A percentile compares a stretch with the other conserved stretches of the same genome.
phyloP scores from a whole-genome alignment of 2,329 filamentous ascomycete genomes.

The Paecilomyces formosus region DNA sequence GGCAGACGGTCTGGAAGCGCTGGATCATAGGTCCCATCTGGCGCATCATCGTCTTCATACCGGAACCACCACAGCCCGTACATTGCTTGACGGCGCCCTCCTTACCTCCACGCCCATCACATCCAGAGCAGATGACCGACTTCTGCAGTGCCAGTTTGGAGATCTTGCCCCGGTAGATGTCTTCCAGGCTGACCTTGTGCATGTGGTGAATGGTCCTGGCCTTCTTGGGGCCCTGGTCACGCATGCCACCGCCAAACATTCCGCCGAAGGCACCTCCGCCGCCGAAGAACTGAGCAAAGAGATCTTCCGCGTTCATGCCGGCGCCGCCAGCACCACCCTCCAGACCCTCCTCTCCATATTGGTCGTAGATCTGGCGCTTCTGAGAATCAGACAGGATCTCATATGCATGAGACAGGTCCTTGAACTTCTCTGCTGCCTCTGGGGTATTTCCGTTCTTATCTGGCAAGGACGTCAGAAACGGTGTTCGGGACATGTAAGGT shows the following conservation, averaged over 20 bases:
- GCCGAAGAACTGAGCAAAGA: conserved; percentile 96
- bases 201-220: conserved; percentile 96
- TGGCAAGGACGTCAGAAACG: conserved; percentile 28
- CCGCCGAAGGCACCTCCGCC: conserved; percentile 64
- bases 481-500: neutral
- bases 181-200: conserved; percentile 95
- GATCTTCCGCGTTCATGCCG: conserved; percentile 91
- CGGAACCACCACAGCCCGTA: conserved; percentile 79
- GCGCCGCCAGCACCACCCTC: conserved; percentile 73
- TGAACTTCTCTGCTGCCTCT: conserved; percentile 93
- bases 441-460: conserved; percentile 97
- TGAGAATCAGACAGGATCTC: conserved; percentile 88
- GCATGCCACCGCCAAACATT: conserved; percentile 74
- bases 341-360: conserved; percentile 94
- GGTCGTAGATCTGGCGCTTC: conserved; percentile 88
- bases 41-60: conserved; percentile 99
- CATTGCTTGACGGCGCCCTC: conserved; percentile 96
- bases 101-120: conserved; percentile 90
- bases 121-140: conserved; percentile 93
- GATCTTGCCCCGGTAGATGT: conserved; percentile 96
- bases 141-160: conserved; percentile 97
- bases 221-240: conserved; percentile 75
- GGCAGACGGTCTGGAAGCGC: conserved; percentile 98
- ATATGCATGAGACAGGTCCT: conserved; percentile 92
- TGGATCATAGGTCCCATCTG: conserved; percentile 99